Evolutionary conservation across 768 basidiomycete species (phyloP), one percentile per base, ranked within the genome.

Genomic region (Boletellus ananiceps): DNA sequence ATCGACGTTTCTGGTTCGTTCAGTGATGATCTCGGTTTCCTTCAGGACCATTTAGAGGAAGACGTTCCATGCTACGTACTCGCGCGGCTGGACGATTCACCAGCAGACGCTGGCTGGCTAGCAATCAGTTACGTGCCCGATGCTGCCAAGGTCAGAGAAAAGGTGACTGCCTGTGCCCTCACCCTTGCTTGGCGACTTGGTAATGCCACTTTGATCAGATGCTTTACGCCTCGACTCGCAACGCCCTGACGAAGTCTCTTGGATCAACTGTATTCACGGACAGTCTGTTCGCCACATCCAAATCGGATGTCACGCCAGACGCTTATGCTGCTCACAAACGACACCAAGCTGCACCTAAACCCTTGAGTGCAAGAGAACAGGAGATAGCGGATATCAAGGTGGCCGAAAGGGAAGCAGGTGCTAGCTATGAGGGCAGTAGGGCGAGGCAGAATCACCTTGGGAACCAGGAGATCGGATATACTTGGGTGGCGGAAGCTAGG

Each of bases 51-150:
- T 34, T 70, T 91, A 0, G 73, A 83, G 29, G 78, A 83, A 25
- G 68, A 79, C 48, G 61, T 69, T 1, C 88, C 91, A 19, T 82
- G 88, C n/a, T 93, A 91, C 68, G 68, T 92, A 38, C 79, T 93
- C 18, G 80, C 76, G 9, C 80, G 81, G 47, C 65, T 82, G 32
- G 87, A 88, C 55, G 68, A 74, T 16, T 74, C 83, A 2, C 71
- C 74, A 0, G 59, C 77, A 1, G 79, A 84, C 54, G 2, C 23
- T 25, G 23, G 23, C 23, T 93, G 90, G 90, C 71, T 88, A 32
- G 74, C 78, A 7, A 76, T 92, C 50, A 83, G 73, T 60, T 94
- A 90, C 62, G 88, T 93, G 6, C 92, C 92, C 1, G 92, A 94
- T 52, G 63, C 75, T 16, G 87, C 92, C 23, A 83, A 78, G 69